Percentiles rank a stretch among this genome's conserved stretches.
These are phyloP conservation scores for Sugiyamaella lignohabitans DNA, from an alignment of 805 yeast species.

Conservation along the genomic window DNA sequence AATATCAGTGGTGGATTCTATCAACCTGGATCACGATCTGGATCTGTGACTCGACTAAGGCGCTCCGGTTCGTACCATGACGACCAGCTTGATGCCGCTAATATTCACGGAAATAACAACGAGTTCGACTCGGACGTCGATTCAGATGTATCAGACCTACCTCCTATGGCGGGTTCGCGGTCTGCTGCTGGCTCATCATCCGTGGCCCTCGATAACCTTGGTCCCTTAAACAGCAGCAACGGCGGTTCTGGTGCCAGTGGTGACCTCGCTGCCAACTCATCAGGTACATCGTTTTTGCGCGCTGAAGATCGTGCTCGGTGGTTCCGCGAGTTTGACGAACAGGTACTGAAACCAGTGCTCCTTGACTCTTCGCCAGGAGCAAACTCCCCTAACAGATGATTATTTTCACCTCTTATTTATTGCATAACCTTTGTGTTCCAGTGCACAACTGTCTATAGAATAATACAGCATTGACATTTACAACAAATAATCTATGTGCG, in stretches of 20 bases:
- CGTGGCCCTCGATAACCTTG: conserved; percentile 6
- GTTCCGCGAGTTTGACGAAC: conserved; percentile 92
- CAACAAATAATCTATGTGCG: too few relatives aligned
- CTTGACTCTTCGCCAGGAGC: conserved; percentile 44
- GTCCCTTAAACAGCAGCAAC: too few relatives aligned
- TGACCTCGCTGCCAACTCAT: conserved; percentile 6
- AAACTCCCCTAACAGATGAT: conserved; percentile 9
- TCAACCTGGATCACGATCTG: not conserved
- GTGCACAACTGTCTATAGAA: too few relatives aligned
- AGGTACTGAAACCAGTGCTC: conserved; percentile 85
- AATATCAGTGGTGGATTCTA: not conserved
- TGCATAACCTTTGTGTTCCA: too few relatives aligned
- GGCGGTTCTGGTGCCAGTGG: not conserved
- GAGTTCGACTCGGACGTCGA: conserved; percentile 30
- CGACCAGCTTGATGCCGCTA: not conserved
- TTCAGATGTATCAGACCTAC: conserved; percentile 31
- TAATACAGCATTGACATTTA: too few relatives aligned
- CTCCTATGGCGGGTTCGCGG: conserved; percentile 28
- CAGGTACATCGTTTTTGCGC: conserved; percentile 23
- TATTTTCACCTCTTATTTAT: too few relatives aligned
- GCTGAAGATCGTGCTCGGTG: conserved; percentile 77
- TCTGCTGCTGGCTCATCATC: not conserved
- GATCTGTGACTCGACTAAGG: conserved; percentile 9
- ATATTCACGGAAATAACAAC: too few relatives aligned
- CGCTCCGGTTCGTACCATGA: conserved; percentile 19